Percentiles rank a stretch among this genome's conserved stretches.
Evolutionary conservation across 2,329 filamentous ascomycete species (phyloP).

Genomic region (Diaporthe sp.): DNA sequence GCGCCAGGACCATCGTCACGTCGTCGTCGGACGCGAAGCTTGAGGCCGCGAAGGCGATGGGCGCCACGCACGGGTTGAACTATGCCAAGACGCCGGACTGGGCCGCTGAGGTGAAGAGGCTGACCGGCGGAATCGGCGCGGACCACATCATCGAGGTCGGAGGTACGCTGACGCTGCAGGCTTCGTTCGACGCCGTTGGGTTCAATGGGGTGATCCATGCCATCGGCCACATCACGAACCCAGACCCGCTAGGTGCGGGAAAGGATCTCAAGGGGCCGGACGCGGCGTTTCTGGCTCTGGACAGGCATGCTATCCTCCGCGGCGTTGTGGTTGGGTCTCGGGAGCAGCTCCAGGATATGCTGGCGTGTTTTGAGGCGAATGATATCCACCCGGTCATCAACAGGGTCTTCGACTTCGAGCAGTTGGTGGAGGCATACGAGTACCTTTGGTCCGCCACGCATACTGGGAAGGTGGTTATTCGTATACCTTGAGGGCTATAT

Average conservation of each 20-base stretch:
- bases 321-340: slow-evolving; percentile 48
- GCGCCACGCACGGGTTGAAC: slow-evolving; percentile 63
- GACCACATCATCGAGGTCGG: slow-evolving; percentile 67
- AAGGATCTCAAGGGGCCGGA: slow-evolving; percentile 44
- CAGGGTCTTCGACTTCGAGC: neutral
- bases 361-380: neutral
- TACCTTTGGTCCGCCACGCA: neutral
- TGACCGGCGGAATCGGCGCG: slow-evolving; percentile 39
- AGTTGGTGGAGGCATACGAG: neutral
- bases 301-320: slow-evolving; percentile 46
- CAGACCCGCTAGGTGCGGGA: slow-evolving; percentile 33
- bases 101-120: slow-evolving; percentile 39
- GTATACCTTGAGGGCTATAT: neutral
- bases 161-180: slow-evolving; percentile 60
- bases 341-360: slow-evolving; percentile 46
- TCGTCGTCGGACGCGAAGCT: slow-evolving; percentile 64
- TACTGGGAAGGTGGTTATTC: neutral
- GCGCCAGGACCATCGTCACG: slow-evolving; percentile 59
- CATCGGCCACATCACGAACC: slow-evolving; percentile 48
- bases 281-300: slow-evolving; percentile 41
- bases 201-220: slow-evolving; percentile 63
- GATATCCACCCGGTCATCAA: neutral
- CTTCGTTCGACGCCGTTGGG: slow-evolving; percentile 62
- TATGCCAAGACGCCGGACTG: slow-evolving; percentile 48
- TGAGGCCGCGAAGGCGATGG: slow-evolving; percentile 56